Evolutionary conservation across 2,329 filamentous ascomycete genomes (phyloP).

Genomic region (Calonectria hawksworthii): DNA sequence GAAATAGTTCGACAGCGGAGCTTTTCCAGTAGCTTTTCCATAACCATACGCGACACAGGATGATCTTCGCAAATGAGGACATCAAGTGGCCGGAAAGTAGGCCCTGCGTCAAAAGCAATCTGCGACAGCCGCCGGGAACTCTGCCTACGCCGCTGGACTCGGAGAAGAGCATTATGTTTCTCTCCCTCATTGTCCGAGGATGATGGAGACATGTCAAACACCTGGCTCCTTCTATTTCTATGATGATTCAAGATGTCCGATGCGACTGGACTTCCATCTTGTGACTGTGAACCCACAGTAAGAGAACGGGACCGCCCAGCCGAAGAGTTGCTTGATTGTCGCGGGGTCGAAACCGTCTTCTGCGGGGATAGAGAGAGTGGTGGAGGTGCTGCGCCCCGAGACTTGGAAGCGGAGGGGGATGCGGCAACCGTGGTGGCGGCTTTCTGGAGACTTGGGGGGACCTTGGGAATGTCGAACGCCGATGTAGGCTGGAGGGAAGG

Average conservation of each 20-base stretch:
- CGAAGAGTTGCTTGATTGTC: conserved; percentile 73
- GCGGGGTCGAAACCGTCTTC: conserved; percentile 72
- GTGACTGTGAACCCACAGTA: conserved; percentile 94
- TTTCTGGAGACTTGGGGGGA: conserved; percentile 71
- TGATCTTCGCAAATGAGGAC: conserved; percentile 98
- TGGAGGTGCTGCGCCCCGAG: conserved; percentile 63
- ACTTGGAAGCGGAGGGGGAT: conserved; percentile 70
- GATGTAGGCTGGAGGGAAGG: conserved; percentile 77
- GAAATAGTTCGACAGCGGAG: conserved; percentile 94
- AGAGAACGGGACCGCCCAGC: conserved; percentile 84
- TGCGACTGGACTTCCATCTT: conserved; percentile 85
- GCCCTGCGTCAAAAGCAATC: conserved; percentile 86
- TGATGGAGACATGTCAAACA: conserved; percentile 96
- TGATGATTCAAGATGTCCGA: conserved; percentile 81
- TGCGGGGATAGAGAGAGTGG: conserved; percentile 72
- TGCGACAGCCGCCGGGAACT: conserved; percentile 95
- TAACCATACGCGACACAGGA: conserved; percentile 96
- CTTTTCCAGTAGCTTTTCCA: conserved; percentile 98
- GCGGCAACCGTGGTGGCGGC: conserved; percentile 67
- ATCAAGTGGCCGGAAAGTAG: conserved; percentile 90
- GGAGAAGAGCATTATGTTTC: conserved; percentile 88
- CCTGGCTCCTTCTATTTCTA: conserved; percentile 91
- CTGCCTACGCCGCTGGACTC: conserved; percentile 94
- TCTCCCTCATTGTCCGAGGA: conserved; percentile 98
- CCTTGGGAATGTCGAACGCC: conserved; percentile 79